phyloP scores from a whole-genome alignment of 2,329 filamentous ascomycete genomes.

The Xylariaceae sp. region DNA sequence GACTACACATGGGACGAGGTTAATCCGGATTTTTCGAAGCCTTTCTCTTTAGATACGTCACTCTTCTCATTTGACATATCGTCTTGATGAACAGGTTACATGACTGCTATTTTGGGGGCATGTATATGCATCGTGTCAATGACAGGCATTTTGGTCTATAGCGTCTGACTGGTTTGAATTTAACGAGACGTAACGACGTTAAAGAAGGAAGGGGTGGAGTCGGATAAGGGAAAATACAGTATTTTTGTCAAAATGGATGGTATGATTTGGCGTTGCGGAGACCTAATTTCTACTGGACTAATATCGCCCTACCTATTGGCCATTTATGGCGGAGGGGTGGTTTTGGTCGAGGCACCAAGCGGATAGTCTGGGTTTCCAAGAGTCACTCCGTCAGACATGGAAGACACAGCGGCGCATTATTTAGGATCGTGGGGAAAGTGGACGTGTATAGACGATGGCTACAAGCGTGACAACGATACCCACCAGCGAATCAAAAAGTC shows the following conservation, averaged over 20 bases:
- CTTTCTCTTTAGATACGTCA: conserved; percentile 58
- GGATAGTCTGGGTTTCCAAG: not conserved
- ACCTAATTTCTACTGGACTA: conserved; percentile 2
- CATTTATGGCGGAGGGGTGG: conserved; percentile 5
- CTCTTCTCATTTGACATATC: conserved; percentile 51
- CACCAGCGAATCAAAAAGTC: conserved; percentile 20
- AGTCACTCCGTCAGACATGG: not conserved
- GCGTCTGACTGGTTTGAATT: not conserved
- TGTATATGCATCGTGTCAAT: not conserved
- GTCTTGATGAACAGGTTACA: conserved; percentile 21
- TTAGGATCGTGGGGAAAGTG: conserved; percentile 20
- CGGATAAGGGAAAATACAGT: not conserved
- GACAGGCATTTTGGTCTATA: not conserved
- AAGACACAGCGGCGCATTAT: conserved; percentile 13
- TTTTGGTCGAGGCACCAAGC: not conserved
- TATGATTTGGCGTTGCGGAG: conserved; percentile 13
- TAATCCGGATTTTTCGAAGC: conserved; percentile 57
- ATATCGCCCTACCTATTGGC: not conserved
- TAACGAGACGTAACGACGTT: conserved; percentile 17
- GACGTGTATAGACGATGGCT: conserved; percentile 25
- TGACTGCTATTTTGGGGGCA: not conserved
- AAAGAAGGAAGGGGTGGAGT: not conserved
- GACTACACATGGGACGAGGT: conserved; percentile 57
- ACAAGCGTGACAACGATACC: conserved; percentile 26
- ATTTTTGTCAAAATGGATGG: conserved; percentile 6